Evolutionary conservation across 78 protist species (phyloP).

Genomic region (Emiliania huxleyi): DNA sequence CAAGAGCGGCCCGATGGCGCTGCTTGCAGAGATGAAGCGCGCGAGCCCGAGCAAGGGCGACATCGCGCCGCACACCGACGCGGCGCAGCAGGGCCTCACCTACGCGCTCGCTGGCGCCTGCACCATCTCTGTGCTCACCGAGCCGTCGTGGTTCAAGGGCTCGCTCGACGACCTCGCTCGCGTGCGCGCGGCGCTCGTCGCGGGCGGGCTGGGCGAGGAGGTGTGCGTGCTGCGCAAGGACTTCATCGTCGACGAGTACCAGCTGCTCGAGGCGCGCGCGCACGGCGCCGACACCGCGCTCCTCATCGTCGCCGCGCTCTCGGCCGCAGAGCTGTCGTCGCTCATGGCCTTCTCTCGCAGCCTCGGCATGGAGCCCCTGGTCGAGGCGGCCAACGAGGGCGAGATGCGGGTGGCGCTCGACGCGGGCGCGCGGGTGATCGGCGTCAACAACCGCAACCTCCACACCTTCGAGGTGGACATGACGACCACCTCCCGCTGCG

Average conservation of each 20-base stretch:
- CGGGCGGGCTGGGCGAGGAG: not conserved
- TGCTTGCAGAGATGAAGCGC: slow-evolving; percentile 49
- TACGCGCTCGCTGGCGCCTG: slow-evolving; percentile 54
- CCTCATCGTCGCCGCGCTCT: slow-evolving; percentile 58
- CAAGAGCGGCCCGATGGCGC: not conserved
- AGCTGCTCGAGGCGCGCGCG: slow-evolving; percentile 57
- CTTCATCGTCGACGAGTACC: slow-evolving; percentile 64
- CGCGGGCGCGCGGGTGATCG: slow-evolving; percentile 59
- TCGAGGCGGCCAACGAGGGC: slow-evolving; percentile 26
- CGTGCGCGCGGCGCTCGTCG: not conserved
- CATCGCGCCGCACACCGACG: slow-evolving; percentile 38
- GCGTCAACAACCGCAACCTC: slow-evolving; percentile 73
- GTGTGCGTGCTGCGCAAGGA: slow-evolving; percentile 67
- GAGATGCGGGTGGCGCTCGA: slow-evolving; percentile 52
- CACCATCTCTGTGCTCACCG: slow-evolving; percentile 66
- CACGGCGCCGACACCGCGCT: slow-evolving; percentile 67
- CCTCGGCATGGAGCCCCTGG: not conserved
- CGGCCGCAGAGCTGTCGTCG: not conserved
- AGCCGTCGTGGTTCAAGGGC: slow-evolving; percentile 75
- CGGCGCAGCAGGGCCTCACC: not conserved
- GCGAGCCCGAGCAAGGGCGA: slow-evolving; percentile 69
- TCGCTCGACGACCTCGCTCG: slow-evolving; percentile 37
- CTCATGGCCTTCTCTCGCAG: not conserved
- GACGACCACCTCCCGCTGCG: not conserved
- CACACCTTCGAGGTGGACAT: slow-evolving; percentile 34